phyloP scores from a whole-genome alignment of 2,329 filamentous ascomycete species.

The Fusarium hostae region DNA sequence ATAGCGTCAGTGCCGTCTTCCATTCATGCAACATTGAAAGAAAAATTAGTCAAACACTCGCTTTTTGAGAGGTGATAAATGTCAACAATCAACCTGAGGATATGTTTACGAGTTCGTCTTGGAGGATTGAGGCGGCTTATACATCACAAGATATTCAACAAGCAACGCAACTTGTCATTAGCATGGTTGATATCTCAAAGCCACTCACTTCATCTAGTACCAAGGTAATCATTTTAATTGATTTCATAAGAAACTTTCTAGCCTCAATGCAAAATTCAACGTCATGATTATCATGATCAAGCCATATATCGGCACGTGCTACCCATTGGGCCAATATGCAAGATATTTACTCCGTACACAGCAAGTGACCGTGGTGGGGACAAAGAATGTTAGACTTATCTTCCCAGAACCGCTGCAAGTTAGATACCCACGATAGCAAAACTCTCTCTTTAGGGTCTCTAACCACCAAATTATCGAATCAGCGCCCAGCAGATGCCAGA shows the following conservation, averaged over 20 bases:
- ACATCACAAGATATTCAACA: background rate
- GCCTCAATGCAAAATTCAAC: background rate
- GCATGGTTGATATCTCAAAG: background rate
- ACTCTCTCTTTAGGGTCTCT: slow-evolving; percentile 32
- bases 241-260: background rate
- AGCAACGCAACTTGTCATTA: background rate
- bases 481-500: slow-evolving; percentile 31
- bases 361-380: slow-evolving; percentile 12
- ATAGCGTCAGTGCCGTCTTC: background rate
- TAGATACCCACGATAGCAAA: background rate
- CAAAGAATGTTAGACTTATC: slow-evolving; percentile 6
- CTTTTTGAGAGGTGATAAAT: background rate
- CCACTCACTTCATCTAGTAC: background rate
- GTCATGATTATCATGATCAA: background rate
- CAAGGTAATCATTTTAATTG: background rate
- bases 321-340: background rate
- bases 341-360: background rate
- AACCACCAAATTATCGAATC: slow-evolving; percentile 40
- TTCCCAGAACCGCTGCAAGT: slow-evolving; percentile 6
- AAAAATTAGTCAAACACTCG: background rate
- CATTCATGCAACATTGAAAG: background rate
- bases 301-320: background rate
- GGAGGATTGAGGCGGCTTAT: background rate
- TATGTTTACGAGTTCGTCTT: background rate
- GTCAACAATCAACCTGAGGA: background rate